Evolutionary conservation across 2,329 filamentous ascomycete genomes (phyloP), one percentile per base, ranked within the genome.

Genomic region (Verticillium zaregamsianum): DNA sequence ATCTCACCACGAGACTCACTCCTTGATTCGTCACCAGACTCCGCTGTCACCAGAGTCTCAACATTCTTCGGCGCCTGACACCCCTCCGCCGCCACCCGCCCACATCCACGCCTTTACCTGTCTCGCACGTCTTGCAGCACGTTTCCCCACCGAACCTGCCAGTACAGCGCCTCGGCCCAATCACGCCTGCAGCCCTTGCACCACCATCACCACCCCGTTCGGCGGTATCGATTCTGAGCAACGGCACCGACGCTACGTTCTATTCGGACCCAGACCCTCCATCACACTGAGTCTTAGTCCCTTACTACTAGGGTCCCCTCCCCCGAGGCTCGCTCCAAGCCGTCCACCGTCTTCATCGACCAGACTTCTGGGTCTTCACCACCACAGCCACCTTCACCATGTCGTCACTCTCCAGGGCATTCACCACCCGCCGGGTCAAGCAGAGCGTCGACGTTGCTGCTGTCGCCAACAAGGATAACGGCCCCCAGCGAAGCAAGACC

Each of bases 361-460:
- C 45, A 49, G n/a, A 49, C n/a, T 8, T 40, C n/a, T 23, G 45
- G 45, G n/a, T 12, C 23, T n/a, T 49, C 55, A 55, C 8, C 58
- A 65, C 54, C 33, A 60, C 55, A 61, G 39, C 66, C 65, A 62
- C 59, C 49, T 28, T 61, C 68, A 71, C 58, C 64, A 83, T 81
- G 72, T 82, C 81, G 82, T 86, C 85, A 69, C 78, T 93, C 68
- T 83, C 88, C 59, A 85, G 90, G 72, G 90, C 89, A 63, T 90
- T 93, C 73, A 89, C 86, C 40, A 90, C 87, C 68, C 85, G 86
- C 75, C 86, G 88, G 75, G 80, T 79, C 67, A 90, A 87, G 79
- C 82, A 84, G 68, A 76, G 77, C 64, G 71, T 80, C 64, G 76
- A 82, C 64, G 69, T 80, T 54, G 79, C 80, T 31, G 78, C 80